These are phyloP conservation scores for Tolypocladium paradoxum DNA, from an alignment of 2,329 filamentous ascomycete genomes.

Conservation along the genomic window DNA sequence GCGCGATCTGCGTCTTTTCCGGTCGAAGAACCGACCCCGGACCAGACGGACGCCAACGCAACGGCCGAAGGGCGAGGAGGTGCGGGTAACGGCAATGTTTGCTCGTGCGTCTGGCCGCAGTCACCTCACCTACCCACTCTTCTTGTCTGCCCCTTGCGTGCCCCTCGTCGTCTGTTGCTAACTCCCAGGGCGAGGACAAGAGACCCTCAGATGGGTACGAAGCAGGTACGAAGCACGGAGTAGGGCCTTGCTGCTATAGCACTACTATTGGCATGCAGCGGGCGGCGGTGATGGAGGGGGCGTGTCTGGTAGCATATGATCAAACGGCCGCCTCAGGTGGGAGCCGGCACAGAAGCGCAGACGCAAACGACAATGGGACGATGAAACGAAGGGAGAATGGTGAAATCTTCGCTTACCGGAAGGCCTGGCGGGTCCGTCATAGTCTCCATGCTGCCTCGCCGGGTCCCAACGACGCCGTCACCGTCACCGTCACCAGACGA, in stretches of 20 bases:
- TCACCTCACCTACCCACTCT: background rate
- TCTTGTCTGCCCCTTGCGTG: background rate
- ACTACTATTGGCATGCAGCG: background rate
- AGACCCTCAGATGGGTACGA: background rate
- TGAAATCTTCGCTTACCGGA: background rate
- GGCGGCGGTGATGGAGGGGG: background rate
- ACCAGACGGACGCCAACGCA: background rate
- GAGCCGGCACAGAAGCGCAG: background rate
- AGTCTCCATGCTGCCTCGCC: background rate
- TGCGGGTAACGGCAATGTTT: background rate
- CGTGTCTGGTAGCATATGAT: background rate
- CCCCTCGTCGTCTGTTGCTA: background rate
- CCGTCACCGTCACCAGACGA: background rate
- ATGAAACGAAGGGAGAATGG: background rate
- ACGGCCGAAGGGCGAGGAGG: background rate
- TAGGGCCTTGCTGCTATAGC: background rate
- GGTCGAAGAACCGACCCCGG: conserved; percentile 2
- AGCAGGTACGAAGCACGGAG: background rate
- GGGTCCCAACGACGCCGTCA: no score
- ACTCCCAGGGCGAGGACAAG: background rate
- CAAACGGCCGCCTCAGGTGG: background rate
- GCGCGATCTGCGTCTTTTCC: background rate
- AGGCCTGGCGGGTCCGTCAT: background rate
- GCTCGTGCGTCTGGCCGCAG: no score
- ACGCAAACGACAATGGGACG: background rate